Evolutionary conservation across 2,329 filamentous ascomycete genomes (phyloP).

Genomic region (Dendryphion nanum): DNA sequence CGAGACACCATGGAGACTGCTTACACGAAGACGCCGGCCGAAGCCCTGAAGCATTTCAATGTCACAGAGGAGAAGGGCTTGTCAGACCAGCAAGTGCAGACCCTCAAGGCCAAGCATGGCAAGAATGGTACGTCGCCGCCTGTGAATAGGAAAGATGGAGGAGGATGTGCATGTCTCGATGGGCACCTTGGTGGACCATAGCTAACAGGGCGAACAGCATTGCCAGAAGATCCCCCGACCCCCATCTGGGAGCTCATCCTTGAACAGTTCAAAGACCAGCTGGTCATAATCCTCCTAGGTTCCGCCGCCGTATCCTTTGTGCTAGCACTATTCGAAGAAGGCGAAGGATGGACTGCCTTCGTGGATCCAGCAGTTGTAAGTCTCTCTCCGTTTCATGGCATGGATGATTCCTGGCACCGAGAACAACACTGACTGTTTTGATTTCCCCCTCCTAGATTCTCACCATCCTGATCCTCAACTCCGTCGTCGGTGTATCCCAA

Average conservation of each 20-base stretch:
- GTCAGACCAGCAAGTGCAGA: constrained; percentile 48
- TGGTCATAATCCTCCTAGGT: constrained; percentile 90
- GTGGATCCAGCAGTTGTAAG: constrained; percentile 92
- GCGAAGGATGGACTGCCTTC: constrained; percentile 93
- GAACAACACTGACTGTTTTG: neutral
- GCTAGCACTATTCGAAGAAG: constrained; percentile 87
- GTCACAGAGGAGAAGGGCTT: constrained; percentile 53
- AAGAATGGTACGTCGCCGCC: constrained; percentile 48
- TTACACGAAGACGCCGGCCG: constrained; percentile 48
- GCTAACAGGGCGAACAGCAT: constrained; percentile 47
- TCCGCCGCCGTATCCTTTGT: constrained; percentile 93
- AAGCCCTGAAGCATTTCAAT: constrained; percentile 53
- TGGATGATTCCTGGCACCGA: too few relatives aligned
- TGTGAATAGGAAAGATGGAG: neutral
- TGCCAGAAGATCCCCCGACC: constrained; percentile 89
- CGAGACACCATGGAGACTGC: constrained; percentile 53
- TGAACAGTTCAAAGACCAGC: constrained; percentile 98
- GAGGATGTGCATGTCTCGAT: too few relatives aligned
- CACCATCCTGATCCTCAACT: constrained; percentile 94
- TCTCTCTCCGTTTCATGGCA: too few relatives aligned
- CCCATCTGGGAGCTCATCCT: constrained; percentile 95
- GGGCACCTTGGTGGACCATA: too few relatives aligned
- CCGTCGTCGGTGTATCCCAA: constrained; percentile 95
- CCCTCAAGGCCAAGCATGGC: constrained; percentile 50
- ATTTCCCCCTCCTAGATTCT: constrained; percentile 69